These are phyloP conservation scores for Vanrija sp. DNA, from an alignment of 1,284 basidiomycete genomes.

Conservation along the genomic window DNA sequence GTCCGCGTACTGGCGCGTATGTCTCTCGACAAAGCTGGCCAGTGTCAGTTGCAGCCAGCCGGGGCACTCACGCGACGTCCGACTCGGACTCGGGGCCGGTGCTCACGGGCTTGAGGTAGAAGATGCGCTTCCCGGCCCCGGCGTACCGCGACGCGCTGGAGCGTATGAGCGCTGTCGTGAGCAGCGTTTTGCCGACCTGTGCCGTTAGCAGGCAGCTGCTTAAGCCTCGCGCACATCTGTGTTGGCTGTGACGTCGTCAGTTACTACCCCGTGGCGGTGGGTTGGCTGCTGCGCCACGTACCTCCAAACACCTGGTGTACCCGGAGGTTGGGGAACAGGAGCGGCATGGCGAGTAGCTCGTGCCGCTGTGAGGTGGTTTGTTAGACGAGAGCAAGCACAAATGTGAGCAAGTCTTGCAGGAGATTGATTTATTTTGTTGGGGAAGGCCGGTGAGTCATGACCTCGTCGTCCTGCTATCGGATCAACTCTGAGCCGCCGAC, in stretches of 20 bases:
- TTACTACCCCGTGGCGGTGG: background rate
- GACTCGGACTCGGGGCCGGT: slow-evolving; percentile 75
- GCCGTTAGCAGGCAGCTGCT: slow-evolving; percentile 21
- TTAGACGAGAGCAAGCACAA: no score
- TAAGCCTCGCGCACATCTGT: slow-evolving; percentile 55
- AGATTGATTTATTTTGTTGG: no score
- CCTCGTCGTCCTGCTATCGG: no score
- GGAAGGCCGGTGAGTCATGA: no score
- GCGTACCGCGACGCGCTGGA: slow-evolving; percentile 56
- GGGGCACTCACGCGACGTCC: slow-evolving; percentile 66
- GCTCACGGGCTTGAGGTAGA: slow-evolving; percentile 87
- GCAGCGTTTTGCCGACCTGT: slow-evolving; percentile 80
- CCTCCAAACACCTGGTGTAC: slow-evolving; percentile 82
- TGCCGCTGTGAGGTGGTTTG: no score
- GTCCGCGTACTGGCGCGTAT: slow-evolving; percentile 52
- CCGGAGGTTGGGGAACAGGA: slow-evolving; percentile 71
- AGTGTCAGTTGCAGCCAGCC: slow-evolving; percentile 2
- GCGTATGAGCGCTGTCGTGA: slow-evolving; percentile 75
- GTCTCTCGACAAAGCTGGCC: slow-evolving; percentile 65
- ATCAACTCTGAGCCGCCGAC: no score
- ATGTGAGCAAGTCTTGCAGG: no score
- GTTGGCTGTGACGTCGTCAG: slow-evolving; percentile 55
- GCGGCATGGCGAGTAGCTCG: slow-evolving; percentile 33
- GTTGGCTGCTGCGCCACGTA: slow-evolving; percentile 16
- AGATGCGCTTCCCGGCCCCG: slow-evolving; percentile 52